Conservation (phyloP, 1,284 basidiomycete genomes). For the Xanthoconium separans region DNA sequence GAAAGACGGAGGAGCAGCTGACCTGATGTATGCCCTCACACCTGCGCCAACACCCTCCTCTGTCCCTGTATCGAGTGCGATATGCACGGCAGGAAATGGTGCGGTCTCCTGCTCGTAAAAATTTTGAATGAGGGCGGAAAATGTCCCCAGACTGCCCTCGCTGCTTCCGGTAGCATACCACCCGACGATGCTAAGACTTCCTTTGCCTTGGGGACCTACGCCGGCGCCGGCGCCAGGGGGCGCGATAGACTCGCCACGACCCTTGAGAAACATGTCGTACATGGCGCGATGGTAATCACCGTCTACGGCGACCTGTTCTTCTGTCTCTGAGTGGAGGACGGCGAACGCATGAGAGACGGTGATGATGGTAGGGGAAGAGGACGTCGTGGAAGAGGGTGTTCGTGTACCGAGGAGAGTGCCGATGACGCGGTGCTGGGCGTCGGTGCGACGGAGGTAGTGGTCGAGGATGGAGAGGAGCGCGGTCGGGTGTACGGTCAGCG, state of each 20-base stretch:
- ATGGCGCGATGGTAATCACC: conserved; percentile 95
- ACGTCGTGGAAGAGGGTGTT: conserved; percentile 48
- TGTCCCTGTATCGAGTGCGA: conserved; percentile 88
- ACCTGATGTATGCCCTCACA: conserved; percentile 89
- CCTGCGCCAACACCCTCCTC: conserved; percentile 73
- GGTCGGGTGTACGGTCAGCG: conserved; percentile 86
- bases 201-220: conserved; percentile 22
- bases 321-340: conserved; percentile 89
- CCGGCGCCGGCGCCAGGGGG: conserved; percentile 18
- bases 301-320: conserved; percentile 91
- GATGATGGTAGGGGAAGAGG: conserved; percentile 34
- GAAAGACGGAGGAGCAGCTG: conserved; percentile 20
- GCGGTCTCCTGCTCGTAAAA: conserved; percentile 94
- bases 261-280: conserved; percentile 87
- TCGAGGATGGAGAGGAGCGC: conserved; percentile 96
- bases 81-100: conserved; percentile 88
- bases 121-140: conserved; percentile 98
- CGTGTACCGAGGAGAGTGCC: conserved; percentile 93
- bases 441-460: conserved; percentile 90
- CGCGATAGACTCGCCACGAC: conserved; percentile 59
- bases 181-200: conserved; percentile 78
- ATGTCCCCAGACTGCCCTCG: conserved; percentile 70
- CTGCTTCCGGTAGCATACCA: conserved; percentile 59
- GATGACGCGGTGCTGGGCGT: conserved; percentile 87
- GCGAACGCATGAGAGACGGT: conserved; percentile 85